Conservation (phyloP, 1,284 basidiomycete genomes). For the Austroboletus novae-zelandiae region DNA sequence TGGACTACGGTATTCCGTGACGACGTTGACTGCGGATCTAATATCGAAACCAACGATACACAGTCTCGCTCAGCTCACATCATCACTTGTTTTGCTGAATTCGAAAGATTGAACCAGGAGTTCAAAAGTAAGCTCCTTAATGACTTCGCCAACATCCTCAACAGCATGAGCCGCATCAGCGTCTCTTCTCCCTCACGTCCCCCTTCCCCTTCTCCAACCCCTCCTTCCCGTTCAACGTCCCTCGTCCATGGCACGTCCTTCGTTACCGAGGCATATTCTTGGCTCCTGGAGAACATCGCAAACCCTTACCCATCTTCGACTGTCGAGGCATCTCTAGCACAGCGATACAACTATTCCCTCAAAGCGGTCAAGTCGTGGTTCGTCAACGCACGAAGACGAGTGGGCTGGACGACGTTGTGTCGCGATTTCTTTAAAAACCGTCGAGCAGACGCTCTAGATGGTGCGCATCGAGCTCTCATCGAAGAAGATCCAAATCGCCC, state of each 20-base stretch:
- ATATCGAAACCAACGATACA: too few species aligned
- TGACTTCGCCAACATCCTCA: not conserved
- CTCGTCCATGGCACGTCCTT: constrained; percentile 40
- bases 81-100: not conserved
- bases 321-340: constrained; percentile 31
- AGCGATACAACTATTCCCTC: constrained; percentile 17
- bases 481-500: constrained; percentile 22
- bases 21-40: too few species aligned
- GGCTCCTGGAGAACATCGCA: constrained; percentile 34
- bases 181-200: not conserved
- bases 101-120: not conserved
- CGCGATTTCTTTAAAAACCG: constrained; percentile 37
- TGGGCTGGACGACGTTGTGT: constrained; percentile 47
- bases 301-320: constrained; percentile 45
- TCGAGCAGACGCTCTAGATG: constrained; percentile 36
- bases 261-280: constrained; percentile 33
- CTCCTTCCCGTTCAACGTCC: not conserved
- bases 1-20: too few species aligned
- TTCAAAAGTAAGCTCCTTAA: not conserved
- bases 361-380: constrained; percentile 49
- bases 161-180: not conserved
- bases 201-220: not conserved
- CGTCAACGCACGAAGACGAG: constrained; percentile 40
- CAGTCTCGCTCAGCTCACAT: too few species aligned
- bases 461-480: constrained; percentile 37